Evolutionary conservation across 2,329 filamentous ascomycete species (phyloP).

Genomic region (Pyrenochaeta sp.): DNA sequence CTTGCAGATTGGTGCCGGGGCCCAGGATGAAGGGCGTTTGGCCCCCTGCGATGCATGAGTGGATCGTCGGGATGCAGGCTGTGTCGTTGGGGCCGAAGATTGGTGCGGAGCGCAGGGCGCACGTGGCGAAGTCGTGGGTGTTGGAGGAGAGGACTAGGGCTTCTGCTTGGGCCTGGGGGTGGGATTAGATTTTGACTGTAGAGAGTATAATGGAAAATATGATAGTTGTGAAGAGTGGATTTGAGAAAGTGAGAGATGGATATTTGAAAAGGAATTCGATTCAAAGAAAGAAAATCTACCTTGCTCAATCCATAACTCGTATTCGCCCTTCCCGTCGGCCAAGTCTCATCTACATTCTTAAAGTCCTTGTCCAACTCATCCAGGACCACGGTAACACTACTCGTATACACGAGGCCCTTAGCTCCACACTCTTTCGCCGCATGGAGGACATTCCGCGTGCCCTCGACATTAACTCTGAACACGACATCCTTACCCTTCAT

Average conservation of each 20-base stretch:
- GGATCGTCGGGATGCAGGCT: slow-evolving; percentile 75
- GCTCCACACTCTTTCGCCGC: slow-evolving; percentile 75
- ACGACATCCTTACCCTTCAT: slow-evolving; percentile 62
- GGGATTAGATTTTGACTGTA: slow-evolving; percentile 23
- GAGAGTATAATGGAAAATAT: neutral
- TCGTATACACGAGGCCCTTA: slow-evolving; percentile 88
- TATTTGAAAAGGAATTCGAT: neutral
- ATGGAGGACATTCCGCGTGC: slow-evolving; percentile 79
- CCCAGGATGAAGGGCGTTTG: slow-evolving; percentile 84
- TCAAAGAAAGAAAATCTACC: slow-evolving; percentile 55
- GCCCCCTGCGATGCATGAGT: slow-evolving; percentile 73
- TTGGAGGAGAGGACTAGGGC: slow-evolving; percentile 80
- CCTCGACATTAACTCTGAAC: slow-evolving; percentile 85
- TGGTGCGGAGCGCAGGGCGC: slow-evolving; percentile 82
- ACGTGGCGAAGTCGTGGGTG: slow-evolving; percentile 73
- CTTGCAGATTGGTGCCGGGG: slow-evolving; percentile 73
- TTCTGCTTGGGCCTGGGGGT: slow-evolving; percentile 76
- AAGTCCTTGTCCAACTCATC: slow-evolving; percentile 79
- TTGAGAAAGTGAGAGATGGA: neutral
- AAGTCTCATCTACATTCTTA: slow-evolving; percentile 84
- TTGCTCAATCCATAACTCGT: slow-evolving; percentile 91
- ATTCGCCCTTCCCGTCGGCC: slow-evolving; percentile 76
- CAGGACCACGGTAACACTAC: slow-evolving; percentile 84
- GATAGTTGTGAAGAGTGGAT: neutral
- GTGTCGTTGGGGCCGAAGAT: slow-evolving; percentile 93